Base-by-base conservation (phyloP, 2,329 filamentous ascomycete genomes). In the Colletotrichum gigasporum region DNA sequence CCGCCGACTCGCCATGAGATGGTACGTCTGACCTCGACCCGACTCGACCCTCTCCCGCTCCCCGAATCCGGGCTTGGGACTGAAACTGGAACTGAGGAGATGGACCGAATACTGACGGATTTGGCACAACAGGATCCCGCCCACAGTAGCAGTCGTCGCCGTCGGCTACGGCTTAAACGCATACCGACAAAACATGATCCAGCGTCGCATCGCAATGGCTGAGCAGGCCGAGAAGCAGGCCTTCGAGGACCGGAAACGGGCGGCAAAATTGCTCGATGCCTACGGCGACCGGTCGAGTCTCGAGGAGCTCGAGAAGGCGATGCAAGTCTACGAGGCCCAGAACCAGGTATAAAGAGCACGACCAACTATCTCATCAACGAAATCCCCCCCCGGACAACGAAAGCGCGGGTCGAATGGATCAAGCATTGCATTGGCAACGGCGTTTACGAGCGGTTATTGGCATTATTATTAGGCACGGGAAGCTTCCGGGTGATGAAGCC, bases 221-320 rank as follows among this genome's bases (percentile, higher is more conserved):
- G 70, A 74, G 57, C 69, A 71, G 57, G 71, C 67, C 16, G 77
- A 80, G 60, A 72, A 73, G 57, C 69, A 76, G 42, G 75, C 76
- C 35, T 70, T 69, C n/a, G 75, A 77, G 53, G 73, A 72, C 53
- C 75, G 74, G 65, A 72, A 73, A 37, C 74, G 73, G 48, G 78
- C 82, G 63, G 76, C 79, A 18, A 74, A 81, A 58, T 73, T 85
- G 66, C 75, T 83, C 72, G 79, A 84, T 34, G 79, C 83, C 60
- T 85, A 85, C 63, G 82, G 83, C 47, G 82, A 83, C 65, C 78
- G 82, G 12, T 79, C 79, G 26, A 84, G 79, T 66, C 74, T 85
- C 4, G 78, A 80, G 24, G 80, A 80, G 66, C 74, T 85, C 30
- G 81, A 85, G 70, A 79, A 76, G 45, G 83, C 83, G 2, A 76